Percentiles rank a stretch among this genome's conserved stretches.
phyloP scores from a whole-genome alignment of 495 filamentous ascomycete genomes.

The Polyplosphaeria fusca region DNA sequence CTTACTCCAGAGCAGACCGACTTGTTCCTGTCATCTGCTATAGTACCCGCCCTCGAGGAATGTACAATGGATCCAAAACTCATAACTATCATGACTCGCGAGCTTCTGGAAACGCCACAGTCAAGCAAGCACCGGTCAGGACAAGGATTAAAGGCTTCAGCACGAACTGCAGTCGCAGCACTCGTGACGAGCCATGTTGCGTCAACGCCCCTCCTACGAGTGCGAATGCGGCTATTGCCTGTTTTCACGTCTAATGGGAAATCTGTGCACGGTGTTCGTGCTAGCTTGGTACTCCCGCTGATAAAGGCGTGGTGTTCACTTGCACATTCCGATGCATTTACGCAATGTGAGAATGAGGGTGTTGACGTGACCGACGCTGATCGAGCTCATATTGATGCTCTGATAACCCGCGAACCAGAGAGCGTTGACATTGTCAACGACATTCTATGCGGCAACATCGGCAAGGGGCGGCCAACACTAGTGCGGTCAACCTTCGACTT shows the following conservation, averaged over 20 bases:
- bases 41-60: conserved; percentile 75
- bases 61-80: conserved; percentile 70
- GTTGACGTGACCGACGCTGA: conserved; percentile 61
- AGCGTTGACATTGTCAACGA: conserved; percentile 59
- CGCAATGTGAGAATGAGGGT: conserved; percentile 54
- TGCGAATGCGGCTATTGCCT: conserved; percentile 67
- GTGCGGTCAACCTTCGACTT: conserved; percentile 60
- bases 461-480: conserved; percentile 46
- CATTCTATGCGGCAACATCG: conserved; percentile 34
- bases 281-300: conserved; percentile 65
- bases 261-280: conserved; percentile 61
- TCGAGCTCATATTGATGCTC: conserved; percentile 54
- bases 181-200: conserved; percentile 73
- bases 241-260: conserved; percentile 69
- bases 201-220: conserved; percentile 59
- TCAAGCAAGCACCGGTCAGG: conserved; percentile 16
- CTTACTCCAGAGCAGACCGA: conserved; percentile 56
- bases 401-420: conserved; percentile 64
- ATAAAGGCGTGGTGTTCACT: conserved; percentile 63
- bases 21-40: conserved; percentile 58
- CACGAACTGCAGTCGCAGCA: conserved; percentile 51
- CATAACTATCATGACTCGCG: conserved; percentile 57
- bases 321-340: conserved; percentile 43
- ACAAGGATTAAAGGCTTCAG: conserved; percentile 15
- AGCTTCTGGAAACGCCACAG: conserved; percentile 51